Percentiles rank a stretch among this genome's conserved stretches.
Conservation (phyloP, 306 rosid species). For the Carpinus fangiana region DNA sequence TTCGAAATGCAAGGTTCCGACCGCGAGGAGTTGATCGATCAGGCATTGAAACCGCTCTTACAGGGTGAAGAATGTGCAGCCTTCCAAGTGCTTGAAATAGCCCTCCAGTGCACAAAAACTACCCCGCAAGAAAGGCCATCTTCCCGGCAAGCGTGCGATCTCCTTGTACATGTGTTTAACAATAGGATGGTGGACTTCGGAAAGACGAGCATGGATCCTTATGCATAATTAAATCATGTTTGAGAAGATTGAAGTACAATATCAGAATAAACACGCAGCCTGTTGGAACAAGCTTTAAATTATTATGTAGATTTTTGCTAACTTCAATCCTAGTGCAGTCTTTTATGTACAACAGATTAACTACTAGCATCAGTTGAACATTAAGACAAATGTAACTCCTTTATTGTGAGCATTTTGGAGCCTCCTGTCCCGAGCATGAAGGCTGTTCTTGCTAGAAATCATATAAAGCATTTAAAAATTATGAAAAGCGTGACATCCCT, state of each 20-base stretch:
- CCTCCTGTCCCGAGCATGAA: background rate
- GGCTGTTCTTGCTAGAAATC: background rate
- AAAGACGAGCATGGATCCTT: slow-evolving; percentile 43
- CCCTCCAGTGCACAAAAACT: slow-evolving; percentile 80
- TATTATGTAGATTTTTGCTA: background rate
- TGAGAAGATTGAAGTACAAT: slow-evolving; percentile 15
- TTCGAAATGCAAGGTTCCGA: slow-evolving; percentile 45
- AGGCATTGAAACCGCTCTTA: slow-evolving; percentile 57
- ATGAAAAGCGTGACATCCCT: background rate
- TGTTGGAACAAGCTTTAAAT: background rate
- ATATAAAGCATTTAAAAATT: background rate
- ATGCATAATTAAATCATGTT: slow-evolving; percentile 6
- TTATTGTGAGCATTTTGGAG: background rate
- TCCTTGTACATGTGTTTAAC: slow-evolving; percentile 60
- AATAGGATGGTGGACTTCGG: slow-evolving; percentile 44
- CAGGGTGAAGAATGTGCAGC: slow-evolving; percentile 63
- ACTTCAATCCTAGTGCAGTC: background rate
- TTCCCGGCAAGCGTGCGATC: slow-evolving; percentile 71
- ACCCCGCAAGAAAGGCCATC: slow-evolving; percentile 79
- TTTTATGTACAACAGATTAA: background rate
- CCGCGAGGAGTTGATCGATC: slow-evolving; percentile 65
- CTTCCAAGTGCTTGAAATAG: slow-evolving; percentile 83
- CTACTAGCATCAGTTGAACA: background rate
- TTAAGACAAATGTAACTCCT: background rate
- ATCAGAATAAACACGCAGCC: background rate